phyloP scores from a whole-genome alignment of 2,329 filamentous ascomycete species.

The Fusarium drepaniforme region DNA sequence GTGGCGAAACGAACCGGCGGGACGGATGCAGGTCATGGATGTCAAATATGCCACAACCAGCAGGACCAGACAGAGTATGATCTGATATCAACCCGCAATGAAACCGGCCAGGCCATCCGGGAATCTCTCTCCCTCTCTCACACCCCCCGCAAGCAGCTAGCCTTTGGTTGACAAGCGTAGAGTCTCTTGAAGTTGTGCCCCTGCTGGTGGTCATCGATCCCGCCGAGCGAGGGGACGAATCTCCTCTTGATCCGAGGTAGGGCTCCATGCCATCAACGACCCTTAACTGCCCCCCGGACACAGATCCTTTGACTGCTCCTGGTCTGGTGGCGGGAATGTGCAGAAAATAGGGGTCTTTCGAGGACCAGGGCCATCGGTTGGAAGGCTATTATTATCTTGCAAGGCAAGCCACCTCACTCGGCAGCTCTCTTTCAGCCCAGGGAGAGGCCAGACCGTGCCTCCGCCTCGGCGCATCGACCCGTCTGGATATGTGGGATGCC shows the following conservation, averaged over 20 bases:
- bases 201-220: not conserved
- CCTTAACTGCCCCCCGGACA: not conserved
- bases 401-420: not conserved
- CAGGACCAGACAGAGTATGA: not conserved
- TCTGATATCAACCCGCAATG: not conserved
- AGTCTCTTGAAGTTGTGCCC: not conserved
- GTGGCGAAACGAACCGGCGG: conserved; percentile 5
- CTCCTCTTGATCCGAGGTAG: not conserved
- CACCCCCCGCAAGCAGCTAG: not conserved
- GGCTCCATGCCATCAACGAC: not conserved
- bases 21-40: not conserved
- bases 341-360: conserved; percentile 9
- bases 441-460: not conserved
- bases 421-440: not conserved
- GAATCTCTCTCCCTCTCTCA: not conserved
- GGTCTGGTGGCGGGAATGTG: conserved; percentile 11
- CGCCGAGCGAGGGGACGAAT: not conserved
- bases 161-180: not conserved
- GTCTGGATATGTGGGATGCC: conserved; percentile 6
- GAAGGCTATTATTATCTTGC: conserved; percentile 30
- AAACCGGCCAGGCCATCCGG: conserved; percentile 3
- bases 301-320: not conserved
- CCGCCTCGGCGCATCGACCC: conserved; percentile 17
- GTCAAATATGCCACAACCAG: not conserved
- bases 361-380: not conserved